Percentiles rank a stretch among this genome's conserved stretches.
Conservation (phyloP, 2,329 filamentous ascomycete species). For the Xylogone sp. region DNA sequence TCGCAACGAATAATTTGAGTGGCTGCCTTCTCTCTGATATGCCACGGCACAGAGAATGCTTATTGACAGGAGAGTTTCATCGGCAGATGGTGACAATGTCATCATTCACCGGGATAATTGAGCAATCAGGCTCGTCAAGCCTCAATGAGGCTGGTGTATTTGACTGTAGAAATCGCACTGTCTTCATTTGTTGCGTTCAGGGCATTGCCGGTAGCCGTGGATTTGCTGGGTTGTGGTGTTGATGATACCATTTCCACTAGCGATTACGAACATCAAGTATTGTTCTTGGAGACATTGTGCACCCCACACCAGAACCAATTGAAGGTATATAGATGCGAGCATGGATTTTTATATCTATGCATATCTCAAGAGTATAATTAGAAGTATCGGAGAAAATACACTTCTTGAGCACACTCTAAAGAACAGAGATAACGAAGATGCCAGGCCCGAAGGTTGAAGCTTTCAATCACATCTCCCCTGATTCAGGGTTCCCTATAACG, state of each 20-base stretch:
- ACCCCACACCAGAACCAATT: background rate
- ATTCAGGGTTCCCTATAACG: constrained; percentile 16
- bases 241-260: background rate
- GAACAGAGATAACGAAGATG: background rate
- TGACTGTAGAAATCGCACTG: no score
- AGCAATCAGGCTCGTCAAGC: background rate
- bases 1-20: background rate
- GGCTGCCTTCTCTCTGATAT: background rate
- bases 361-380: background rate
- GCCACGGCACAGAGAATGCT: background rate
- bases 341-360: background rate
- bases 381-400: background rate
- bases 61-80: background rate
- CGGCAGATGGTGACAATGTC: background rate
- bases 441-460: constrained; percentile 11
- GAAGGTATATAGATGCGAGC: background rate
- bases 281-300: no score
- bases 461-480: constrained; percentile 19
- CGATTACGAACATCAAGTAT: background rate
- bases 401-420: background rate
- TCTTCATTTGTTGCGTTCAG: background rate
- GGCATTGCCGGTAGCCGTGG: background rate
- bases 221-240: background rate
- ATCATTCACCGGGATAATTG: background rate
- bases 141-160: no score